These are phyloP conservation scores for Auxenochlorella pyrenoidosa DNA, from an alignment of 139 green algal species.

Conservation along the genomic window DNA sequence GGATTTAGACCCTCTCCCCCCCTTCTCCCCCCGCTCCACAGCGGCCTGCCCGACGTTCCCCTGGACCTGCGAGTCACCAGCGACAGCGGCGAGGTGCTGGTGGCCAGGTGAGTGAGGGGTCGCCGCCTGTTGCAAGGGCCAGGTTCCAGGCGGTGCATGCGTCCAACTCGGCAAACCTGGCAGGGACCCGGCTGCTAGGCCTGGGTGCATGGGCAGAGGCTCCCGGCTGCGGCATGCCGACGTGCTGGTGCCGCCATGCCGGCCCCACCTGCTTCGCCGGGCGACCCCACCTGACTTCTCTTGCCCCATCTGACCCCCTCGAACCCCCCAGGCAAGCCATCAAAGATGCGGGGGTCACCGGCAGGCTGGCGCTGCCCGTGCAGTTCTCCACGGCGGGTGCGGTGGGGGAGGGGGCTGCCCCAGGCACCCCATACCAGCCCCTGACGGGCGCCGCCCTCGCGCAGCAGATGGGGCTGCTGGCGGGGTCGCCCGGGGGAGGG, in stretches of 20 bases:
- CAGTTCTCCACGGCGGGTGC: constrained; percentile 12
- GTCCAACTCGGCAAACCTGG: too few species aligned
- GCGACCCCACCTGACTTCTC: too few species aligned
- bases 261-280: background rate
- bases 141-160: too few species aligned
- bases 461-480: background rate
- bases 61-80: constrained; percentile 47
- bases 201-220: too few species aligned
- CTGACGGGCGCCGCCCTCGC: background rate
- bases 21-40: background rate
- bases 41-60: constrained; percentile 36
- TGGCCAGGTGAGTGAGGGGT: constrained; percentile 12
- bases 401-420: background rate
- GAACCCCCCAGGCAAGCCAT: background rate
- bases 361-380: background rate
- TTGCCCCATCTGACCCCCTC: too few species aligned
- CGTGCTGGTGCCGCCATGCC: too few species aligned
- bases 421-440: background rate
- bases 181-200: too few species aligned
- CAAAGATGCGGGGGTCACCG: background rate
- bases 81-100: constrained; percentile 10
- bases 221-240: too few species aligned
- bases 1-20: too few species aligned
- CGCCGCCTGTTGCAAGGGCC: too few species aligned
- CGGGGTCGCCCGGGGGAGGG: background rate